Conservation (phyloP, 202 grass and related monocot species). For the Setaria italica region DNA sequence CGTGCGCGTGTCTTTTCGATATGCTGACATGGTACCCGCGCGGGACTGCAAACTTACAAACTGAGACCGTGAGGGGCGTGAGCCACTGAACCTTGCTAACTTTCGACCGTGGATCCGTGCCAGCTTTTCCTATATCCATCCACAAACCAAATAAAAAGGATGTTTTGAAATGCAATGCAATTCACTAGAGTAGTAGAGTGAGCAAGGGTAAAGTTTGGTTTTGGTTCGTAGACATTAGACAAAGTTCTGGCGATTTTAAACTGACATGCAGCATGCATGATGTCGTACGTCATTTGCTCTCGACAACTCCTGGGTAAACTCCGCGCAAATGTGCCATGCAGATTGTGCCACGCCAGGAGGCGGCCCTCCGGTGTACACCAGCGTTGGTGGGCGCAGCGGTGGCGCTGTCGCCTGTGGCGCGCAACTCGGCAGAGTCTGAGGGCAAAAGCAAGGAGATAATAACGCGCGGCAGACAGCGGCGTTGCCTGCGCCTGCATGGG, state of each 20-base stretch:
- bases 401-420: background rate
- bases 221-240: background rate
- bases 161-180: background rate
- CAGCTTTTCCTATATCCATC: too few species aligned
- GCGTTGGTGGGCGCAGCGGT: background rate
- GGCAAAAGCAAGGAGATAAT: slow-evolving; percentile 35
- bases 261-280: background rate
- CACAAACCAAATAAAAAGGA: too few species aligned
- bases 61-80: too few species aligned
- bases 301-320: background rate
- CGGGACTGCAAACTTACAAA: background rate
- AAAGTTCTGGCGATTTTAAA: background rate
- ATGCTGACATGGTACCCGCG: background rate
- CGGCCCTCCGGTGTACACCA: background rate
- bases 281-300: background rate
- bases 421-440: background rate
- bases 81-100: too few species aligned
- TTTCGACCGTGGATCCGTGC: too few species aligned
- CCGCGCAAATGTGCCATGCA: background rate
- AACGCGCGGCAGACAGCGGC: slow-evolving; percentile 37
- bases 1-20: background rate
- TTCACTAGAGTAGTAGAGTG: background rate
- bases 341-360: background rate
- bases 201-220: background rate
- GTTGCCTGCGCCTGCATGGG: background rate